phyloP scores from a whole-genome alignment of 257 asterid genomes.

The Jaltomata sinuosa region DNA sequence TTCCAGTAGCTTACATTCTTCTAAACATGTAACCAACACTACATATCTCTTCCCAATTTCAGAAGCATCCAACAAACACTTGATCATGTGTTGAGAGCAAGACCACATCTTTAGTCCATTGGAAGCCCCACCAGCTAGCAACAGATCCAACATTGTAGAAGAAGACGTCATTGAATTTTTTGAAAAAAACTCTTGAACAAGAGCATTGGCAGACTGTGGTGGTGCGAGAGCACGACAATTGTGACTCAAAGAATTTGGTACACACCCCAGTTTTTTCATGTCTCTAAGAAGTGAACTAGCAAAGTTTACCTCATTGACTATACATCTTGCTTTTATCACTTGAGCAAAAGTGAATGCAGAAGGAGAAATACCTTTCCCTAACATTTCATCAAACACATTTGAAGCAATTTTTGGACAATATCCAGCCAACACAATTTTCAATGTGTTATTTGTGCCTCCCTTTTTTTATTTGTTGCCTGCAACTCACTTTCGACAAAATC shows the following conservation, averaged over 20 bases:
- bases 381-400: constrained; percentile 75
- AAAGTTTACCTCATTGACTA: constrained; percentile 61
- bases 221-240: neutral
- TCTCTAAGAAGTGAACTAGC: constrained; percentile 70
- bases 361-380: constrained; percentile 61
- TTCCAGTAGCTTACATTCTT: neutral
- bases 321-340: constrained; percentile 66
- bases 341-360: constrained; percentile 58
- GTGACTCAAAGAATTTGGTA: constrained; percentile 40
- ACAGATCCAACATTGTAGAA: neutral
- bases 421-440: constrained; percentile 59
- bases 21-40: neutral
- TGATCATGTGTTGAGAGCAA: neutral
- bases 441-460: neutral
- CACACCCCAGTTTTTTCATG: constrained; percentile 83
- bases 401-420: constrained; percentile 81
- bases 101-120: neutral
- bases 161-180: neutral
- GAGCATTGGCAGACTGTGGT: neutral
- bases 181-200: neutral
- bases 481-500: neutral
- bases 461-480: neutral
- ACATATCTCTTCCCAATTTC: neutral
- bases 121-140: neutral
- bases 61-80: neutral